Base-by-base conservation (phyloP, 805 yeast species). In the Cyberlindnera mrakii region DNA sequence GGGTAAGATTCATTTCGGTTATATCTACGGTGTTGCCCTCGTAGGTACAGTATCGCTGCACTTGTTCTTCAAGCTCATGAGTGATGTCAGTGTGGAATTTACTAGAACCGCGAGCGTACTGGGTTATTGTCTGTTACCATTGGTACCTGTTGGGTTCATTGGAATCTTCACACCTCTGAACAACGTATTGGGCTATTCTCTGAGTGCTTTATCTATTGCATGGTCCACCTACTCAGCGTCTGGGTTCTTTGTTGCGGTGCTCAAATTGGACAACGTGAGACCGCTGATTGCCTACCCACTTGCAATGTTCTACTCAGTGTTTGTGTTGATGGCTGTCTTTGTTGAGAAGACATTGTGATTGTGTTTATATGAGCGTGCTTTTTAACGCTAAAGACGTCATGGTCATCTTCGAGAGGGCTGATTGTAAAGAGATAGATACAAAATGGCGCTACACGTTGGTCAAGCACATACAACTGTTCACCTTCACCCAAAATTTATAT, bases 161-260 rank as follows among this genome's bases (percentile, higher is more conserved):
- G 83, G 89, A 2, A 65, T 80, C 25, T 53, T 80, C 13, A n/a
- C 47, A 1, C 69, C 80, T 3, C 70, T 91, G 55, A 90, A 90
- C 60, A 86, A 85, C 55, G 53, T 76, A 2, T 30, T 80, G 27
- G 98, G 98, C 1, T 89, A 89, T 59, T 47, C 75, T 3, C 52
- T 85, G 45, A 80, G 91, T 42, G 69, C 75, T 0, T 49, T 85
- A 29, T 77, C 86, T 15, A 87, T 90, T 9, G 60, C 74, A 15
- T 93, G 98, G 98, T 85, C 96, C 62, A 88, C 98, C 0, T 82
- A 80, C 65, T 80, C 97, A 1, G 87, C 97, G 0, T 85, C 96
- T 11, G 97, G 96, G 2, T 85, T 93, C 59, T 87, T 93, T 52
- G 93, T 88, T 46, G 77, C 91, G 10, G 89, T 87, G 23, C 71